Evolutionary conservation across 768 basidiomycete species (phyloP).

Genomic region (Suillus occidentalis): DNA sequence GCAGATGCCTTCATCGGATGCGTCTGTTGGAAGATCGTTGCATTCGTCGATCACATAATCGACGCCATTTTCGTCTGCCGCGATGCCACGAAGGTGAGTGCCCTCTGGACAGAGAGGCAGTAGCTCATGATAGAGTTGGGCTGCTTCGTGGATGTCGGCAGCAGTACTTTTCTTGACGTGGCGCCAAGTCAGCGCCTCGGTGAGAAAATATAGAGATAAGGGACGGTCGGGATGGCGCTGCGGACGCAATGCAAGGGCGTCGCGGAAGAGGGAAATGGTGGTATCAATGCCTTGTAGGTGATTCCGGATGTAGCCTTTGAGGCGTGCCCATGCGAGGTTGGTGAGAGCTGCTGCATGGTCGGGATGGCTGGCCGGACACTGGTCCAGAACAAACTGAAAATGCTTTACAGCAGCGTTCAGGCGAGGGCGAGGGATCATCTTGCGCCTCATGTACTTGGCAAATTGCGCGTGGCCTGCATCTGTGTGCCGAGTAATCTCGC

Average conservation of each 20-base stretch:
- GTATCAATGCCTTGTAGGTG: neutral
- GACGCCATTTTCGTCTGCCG: neutral
- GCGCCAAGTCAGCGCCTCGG: neutral
- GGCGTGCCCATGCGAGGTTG: conserved; percentile 1
- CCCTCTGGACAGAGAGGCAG: neutral
- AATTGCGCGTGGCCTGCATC: neutral
- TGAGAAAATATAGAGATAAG: neutral
- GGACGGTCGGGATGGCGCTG: neutral
- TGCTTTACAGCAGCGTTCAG: neutral
- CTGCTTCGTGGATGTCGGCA: neutral
- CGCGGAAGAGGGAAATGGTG: neutral
- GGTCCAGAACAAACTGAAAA: neutral
- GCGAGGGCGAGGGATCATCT: neutral
- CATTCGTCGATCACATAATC: neutral
- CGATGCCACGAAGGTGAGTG: neutral
- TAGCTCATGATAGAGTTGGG: no score
- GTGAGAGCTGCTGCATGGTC: neutral
- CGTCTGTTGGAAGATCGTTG: neutral
- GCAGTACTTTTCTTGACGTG: neutral
- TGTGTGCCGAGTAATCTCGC: neutral
- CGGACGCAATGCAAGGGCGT: neutral
- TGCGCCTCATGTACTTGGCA: neutral
- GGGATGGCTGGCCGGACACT: neutral
- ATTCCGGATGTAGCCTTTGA: neutral
- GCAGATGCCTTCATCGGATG: neutral